Evolutionary conservation across 75 land plant species (phyloP).

Genomic region (Isoetes taiwanensis): DNA sequence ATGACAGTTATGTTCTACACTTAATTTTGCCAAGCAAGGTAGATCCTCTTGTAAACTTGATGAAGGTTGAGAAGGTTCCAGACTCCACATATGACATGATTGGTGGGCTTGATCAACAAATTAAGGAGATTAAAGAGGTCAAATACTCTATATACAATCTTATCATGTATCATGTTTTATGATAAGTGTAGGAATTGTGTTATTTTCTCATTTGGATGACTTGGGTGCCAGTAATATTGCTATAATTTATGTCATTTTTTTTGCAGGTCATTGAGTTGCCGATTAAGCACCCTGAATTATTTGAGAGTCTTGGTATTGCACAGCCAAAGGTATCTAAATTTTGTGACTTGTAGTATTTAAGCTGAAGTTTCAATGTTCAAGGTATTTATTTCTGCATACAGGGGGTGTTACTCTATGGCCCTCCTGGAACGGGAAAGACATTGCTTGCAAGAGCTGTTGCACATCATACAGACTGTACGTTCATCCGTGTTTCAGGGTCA

Average conservation of each 20-base stretch:
- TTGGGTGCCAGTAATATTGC: background rate
- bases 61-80: slow-evolving; percentile 94
- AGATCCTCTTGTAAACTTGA: slow-evolving; percentile 79
- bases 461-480: slow-evolving; percentile 95
- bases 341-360: background rate
- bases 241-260: background rate
- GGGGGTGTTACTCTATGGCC: slow-evolving; percentile 80
- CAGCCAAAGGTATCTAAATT: slow-evolving; percentile 68
- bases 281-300: slow-evolving; percentile 91
- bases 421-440: slow-evolving; percentile 86
- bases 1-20: slow-evolving; percentile 89
- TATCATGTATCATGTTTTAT: background rate
- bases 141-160: background rate
- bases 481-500: slow-evolving; percentile 92
- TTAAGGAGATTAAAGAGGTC: slow-evolving; percentile 89
- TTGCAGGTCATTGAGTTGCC: slow-evolving; percentile 93
- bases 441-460: slow-evolving; percentile 80
- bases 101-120: slow-evolving; percentile 93
- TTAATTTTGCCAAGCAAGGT: slow-evolving; percentile 82
- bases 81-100: slow-evolving; percentile 95
- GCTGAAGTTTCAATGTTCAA: background rate
- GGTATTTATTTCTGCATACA: slow-evolving; percentile 8
- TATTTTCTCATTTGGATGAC: background rate
- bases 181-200: background rate
- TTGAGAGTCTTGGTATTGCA: slow-evolving; percentile 95